Evolutionary conservation across 257 asterid species (phyloP), one percentile per base, ranked within the genome.

Genomic region (Penstemon newberryi): DNA sequence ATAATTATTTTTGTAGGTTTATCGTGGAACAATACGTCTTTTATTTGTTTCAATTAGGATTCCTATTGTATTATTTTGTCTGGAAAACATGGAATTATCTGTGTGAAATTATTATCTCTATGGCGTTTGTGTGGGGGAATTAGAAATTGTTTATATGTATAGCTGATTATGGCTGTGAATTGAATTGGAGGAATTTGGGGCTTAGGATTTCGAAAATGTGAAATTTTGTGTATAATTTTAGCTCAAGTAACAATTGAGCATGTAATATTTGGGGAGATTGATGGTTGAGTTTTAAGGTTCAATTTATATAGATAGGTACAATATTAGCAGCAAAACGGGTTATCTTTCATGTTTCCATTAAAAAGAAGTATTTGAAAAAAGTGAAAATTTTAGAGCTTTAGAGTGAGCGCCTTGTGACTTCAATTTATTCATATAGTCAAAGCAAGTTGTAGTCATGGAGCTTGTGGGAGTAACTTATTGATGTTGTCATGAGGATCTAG

Each of bases 1-100:
- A 53, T 61, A 12, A 8, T 68, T 63, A n/a, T 47, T 55, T 60
- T 36, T 73, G 67, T 70, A 33, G 55, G 64, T 72, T 71, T 65
- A 40, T 57, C 52, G 43, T 76, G 59, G 47, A 53, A 25, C 6
- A 5, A 4, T 51, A 46, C 7, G n/a, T 12, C 6, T 10, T 71
- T 62, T 4, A 7, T 46, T 53, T 76, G 47, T 10, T 40, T 60
- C 12, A 25, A 36, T 64, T 52, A 49, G 57, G 67, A 55, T 70
- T 42, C 33, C 55, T 70, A 18, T 60, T 56, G 45, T 18, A 7
- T 47, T 72, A 6, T 69, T n/a, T 65, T 33, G 38, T 70, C 4
- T 44, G 56, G 6, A 40, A 33, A 45, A 52, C 45, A 5, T 52
- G 66, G 33, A 49, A 44, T n/a, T 63, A 44, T 43, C 18, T 63